A percentile compares a stretch with the other conserved stretches of the same genome.
These are phyloP conservation scores for Linanthus parryae DNA, from an alignment of 148 eudicot species.

Conservation along the genomic window DNA sequence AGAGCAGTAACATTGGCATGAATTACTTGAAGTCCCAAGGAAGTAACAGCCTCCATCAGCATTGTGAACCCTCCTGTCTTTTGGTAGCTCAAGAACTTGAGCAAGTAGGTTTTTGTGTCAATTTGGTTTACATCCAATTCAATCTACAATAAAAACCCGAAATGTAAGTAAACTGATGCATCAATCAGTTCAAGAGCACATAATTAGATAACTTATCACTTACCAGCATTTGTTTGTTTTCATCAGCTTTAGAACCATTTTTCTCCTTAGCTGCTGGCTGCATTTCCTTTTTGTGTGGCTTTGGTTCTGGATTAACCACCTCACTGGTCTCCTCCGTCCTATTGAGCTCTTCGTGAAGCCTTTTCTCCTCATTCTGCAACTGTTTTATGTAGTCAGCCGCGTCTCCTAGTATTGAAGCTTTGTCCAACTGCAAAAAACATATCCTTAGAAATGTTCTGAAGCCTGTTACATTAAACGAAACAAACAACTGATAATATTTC, in stretches of 20 bases:
- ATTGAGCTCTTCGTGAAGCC: slow-evolving; percentile 41
- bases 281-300: not conserved
- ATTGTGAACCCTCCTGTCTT: slow-evolving; percentile 40
- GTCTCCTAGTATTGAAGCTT: slow-evolving; percentile 57
- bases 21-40: slow-evolving; percentile 41
- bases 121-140: slow-evolving; percentile 58
- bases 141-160: slow-evolving; percentile 22
- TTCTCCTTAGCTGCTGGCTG: not conserved
- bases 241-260: slow-evolving; percentile 9
- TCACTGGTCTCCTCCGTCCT: slow-evolving; percentile 12
- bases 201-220: not conserved
- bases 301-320: slow-evolving; percentile 8
- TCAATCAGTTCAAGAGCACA: not conserved
- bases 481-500: not conserved
- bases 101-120: slow-evolving; percentile 40
- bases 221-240: slow-evolving; percentile 33
- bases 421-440: slow-evolving; percentile 52
- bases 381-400: slow-evolving; percentile 70
- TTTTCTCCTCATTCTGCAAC: slow-evolving; percentile 32
- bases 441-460: not conserved
- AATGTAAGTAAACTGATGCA: not conserved
- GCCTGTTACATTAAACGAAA: not conserved
- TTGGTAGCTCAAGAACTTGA: slow-evolving; percentile 32
- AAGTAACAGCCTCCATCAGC: slow-evolving; percentile 46
- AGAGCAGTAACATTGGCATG: slow-evolving; percentile 48